Evolutionary conservation across 495 filamentous ascomycete species (phyloP).

Genomic region (Aspergillus cavernicola): DNA sequence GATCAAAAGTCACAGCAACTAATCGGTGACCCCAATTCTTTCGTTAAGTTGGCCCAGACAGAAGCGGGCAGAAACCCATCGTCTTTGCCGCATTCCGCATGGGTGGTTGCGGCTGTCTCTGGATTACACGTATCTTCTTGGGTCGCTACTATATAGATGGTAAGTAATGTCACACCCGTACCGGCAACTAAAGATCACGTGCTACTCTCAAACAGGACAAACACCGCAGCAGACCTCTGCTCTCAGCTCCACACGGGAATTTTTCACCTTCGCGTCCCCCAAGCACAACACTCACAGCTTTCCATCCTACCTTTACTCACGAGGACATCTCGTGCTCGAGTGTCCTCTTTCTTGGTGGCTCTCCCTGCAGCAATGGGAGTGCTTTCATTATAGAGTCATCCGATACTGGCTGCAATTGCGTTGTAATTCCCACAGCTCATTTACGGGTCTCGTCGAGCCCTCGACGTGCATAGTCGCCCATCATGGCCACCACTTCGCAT

Average conservation of each 20-base stretch:
- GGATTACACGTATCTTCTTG: slow-evolving; percentile 8
- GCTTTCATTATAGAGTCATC: slow-evolving; percentile 27
- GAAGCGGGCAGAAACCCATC: slow-evolving; percentile 44
- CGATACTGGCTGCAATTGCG: slow-evolving; percentile 31
- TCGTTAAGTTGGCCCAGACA: neutral
- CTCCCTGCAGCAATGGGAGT: slow-evolving; percentile 40
- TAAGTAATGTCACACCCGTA: neutral
- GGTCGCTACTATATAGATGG: no score
- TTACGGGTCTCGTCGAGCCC: slow-evolving; percentile 9
- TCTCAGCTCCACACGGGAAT: slow-evolving; percentile 28
- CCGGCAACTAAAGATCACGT: neutral
- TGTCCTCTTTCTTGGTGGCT: slow-evolving; percentile 22
- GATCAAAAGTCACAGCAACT: neutral
- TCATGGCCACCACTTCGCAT: slow-evolving; percentile 93
- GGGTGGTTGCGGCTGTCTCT: neutral
- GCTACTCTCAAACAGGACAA: slow-evolving; percentile 10
- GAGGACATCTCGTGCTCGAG: slow-evolving; percentile 26
- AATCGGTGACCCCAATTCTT: neutral
- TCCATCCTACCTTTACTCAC: slow-evolving; percentile 1
- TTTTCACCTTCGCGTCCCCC: slow-evolving; percentile 24
- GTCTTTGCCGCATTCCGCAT: slow-evolving; percentile 18
- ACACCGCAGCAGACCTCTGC: slow-evolving; percentile 14
- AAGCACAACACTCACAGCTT: slow-evolving; percentile 5
- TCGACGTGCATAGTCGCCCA: slow-evolving; percentile 36
- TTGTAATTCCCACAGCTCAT: slow-evolving; percentile 17